Evolutionary conservation across 495 filamentous ascomycete species (phyloP).

Genomic region (Barbatosphaeria neglecta): DNA sequence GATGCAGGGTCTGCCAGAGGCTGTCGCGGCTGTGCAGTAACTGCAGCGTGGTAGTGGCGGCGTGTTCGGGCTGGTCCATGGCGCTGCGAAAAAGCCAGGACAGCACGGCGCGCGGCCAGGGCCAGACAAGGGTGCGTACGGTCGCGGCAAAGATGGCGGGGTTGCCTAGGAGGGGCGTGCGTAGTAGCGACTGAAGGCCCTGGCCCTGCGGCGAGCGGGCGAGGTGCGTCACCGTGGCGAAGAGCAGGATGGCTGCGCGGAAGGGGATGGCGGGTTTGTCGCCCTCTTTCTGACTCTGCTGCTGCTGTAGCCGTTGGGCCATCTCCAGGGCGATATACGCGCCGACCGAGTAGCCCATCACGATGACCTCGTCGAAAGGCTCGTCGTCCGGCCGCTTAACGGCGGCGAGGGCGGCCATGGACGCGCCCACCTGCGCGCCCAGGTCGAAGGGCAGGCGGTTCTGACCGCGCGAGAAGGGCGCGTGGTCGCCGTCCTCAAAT

Average conservation of each 20-base stretch:
- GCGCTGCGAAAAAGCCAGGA: slow-evolving; percentile 30
- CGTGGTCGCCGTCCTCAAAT: slow-evolving; percentile 45
- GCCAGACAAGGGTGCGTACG: slow-evolving; percentile 35
- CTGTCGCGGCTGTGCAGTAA: slow-evolving; percentile 54
- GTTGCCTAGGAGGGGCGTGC: slow-evolving; percentile 43
- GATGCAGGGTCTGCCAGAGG: slow-evolving; percentile 58
- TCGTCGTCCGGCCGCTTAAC: slow-evolving; percentile 4
- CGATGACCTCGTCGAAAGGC: slow-evolving; percentile 45
- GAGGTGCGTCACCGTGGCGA: slow-evolving; percentile 69
- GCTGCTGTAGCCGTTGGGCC: slow-evolving; percentile 39
- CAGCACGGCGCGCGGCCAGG: slow-evolving; percentile 31
- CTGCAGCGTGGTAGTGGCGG: slow-evolving; percentile 44
- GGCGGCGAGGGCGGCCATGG: slow-evolving; percentile 25
- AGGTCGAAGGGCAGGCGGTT: slow-evolving; percentile 41
- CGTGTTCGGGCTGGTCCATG: slow-evolving; percentile 44
- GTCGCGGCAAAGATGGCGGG: slow-evolving; percentile 37
- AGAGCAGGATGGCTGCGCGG: slow-evolving; percentile 53
- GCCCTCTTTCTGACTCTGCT: slow-evolving; percentile 1
- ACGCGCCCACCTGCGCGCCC: slow-evolving; percentile 49
- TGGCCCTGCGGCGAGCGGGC: slow-evolving; percentile 51
- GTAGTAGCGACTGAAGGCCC: slow-evolving; percentile 39
- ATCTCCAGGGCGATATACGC: slow-evolving; percentile 68
- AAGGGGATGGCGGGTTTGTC: slow-evolving; percentile 11
- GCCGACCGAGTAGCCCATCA: slow-evolving; percentile 80
- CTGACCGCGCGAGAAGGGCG: slow-evolving; percentile 17